A percentile compares a stretch with the other conserved stretches of the same genome.
Conservation (phyloP, 2,329 filamentous ascomycete genomes). For the Colletotrichum caudatum region DNA sequence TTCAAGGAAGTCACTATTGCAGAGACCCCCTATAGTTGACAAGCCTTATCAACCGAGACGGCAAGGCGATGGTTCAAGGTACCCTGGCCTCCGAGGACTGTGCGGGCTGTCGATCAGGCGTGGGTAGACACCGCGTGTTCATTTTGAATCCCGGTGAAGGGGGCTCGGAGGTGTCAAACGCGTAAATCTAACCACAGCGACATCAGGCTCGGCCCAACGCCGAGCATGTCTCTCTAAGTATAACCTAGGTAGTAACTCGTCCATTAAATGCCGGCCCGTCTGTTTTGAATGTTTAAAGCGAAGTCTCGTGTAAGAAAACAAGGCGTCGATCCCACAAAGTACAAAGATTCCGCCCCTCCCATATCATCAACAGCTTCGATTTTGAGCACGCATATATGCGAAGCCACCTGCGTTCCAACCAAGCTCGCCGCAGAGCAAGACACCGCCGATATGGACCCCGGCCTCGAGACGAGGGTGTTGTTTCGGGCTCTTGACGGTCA, state of each 20-base stretch:
- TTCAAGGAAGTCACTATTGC: background rate
- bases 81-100: background rate
- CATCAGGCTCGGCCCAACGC: background rate
- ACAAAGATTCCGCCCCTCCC: no score
- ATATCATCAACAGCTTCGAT: no score
- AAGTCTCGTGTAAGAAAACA: background rate
- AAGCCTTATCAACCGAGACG: background rate
- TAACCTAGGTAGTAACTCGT: background rate
- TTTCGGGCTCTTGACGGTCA: no score
- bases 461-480: no score
- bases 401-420: no score
- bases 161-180: background rate
- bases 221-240: background rate
- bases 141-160: background rate
- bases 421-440: no score
- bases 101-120: background rate
- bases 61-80: background rate
- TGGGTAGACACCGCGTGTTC: no score
- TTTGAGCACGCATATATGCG: no score
- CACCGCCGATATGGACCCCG: no score
- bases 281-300: background rate
- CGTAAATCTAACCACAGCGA: background rate
- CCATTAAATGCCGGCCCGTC: background rate
- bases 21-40: background rate
- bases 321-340: background rate